Evolutionary conservation across 2,329 filamentous ascomycete genomes (phyloP), one percentile per base, ranked within the genome.

Genomic region (Venturia effusa): DNA sequence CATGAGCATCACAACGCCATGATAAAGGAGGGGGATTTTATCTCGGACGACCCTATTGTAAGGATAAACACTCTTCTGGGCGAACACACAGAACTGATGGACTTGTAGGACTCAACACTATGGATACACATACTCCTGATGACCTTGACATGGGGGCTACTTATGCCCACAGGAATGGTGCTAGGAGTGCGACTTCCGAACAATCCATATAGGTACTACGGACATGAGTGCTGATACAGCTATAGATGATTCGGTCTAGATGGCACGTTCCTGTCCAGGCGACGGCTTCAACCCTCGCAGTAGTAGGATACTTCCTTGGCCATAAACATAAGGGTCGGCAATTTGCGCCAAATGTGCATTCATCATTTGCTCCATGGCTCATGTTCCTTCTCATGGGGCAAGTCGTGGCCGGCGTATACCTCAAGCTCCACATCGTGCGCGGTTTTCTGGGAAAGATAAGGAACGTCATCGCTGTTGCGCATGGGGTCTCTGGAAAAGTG

Each of bases 111-210:
- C 74, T 83, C 87, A 51, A 90, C 86, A 70, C 77, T 99, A 84
- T 99, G 94, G 94, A 82, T 88, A 69, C 94, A 99, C 77, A 97
- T 99, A 71, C 82, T 96, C 66, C 76, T 96, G 57, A 92, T 96
- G 81, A 88, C 87, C 74, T 72, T 94, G 65, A 86, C 92, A 65
- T 97, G 95, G 80, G 94, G 94, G 66, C 81, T 99, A 69, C 84
- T 97, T 65, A 97, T 96, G 71, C 94, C 94, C 13, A 82, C 90
- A 19, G 94, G 94, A 70, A 97, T 99, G 93, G 92, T 97, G 51
- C 80, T 97, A 22, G 93, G 93, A 65, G 90, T 94, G 84, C 70
- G 88, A 78, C 32, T 62, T 61, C 15, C 6, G 37, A 48, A 66
- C 66, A 54, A 70, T 61, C n/a, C 30, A 59, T 11, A 11, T 15